A percentile compares a stretch with the other conserved stretches of the same genome.
These are phyloP conservation scores for Pelargonium cotyledonis DNA, from an alignment of 441 rosid genomes.

Conservation along the genomic window DNA sequence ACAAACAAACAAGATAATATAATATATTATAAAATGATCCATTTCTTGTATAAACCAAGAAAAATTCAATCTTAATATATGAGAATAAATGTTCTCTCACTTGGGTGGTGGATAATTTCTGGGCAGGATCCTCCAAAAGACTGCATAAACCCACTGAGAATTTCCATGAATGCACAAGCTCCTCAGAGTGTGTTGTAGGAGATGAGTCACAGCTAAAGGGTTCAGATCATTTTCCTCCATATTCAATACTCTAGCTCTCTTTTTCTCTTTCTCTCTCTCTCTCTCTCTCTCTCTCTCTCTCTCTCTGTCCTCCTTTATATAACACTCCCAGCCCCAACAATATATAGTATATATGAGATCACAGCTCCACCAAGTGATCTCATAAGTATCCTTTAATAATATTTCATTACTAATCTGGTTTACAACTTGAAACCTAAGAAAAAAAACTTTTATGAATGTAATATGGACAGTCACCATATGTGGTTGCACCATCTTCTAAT, in stretches of 20 bases:
- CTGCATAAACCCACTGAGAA: conserved; percentile 98
- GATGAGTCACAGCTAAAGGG: conserved; percentile 84
- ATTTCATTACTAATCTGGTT: too few relatives aligned
- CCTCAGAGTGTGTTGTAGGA: conserved; percentile 92
- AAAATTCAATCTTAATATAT: conserved; percentile 7
- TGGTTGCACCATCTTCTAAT: too few relatives aligned
- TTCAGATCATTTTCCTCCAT: conserved; percentile 77
- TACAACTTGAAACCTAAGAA: too few relatives aligned
- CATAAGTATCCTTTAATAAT: too few relatives aligned
- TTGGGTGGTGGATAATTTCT: conserved; percentile 98
- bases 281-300: conserved; percentile 11
- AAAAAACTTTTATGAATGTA: too few relatives aligned
- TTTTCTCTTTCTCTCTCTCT: conserved; percentile 10
- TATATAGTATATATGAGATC: too few relatives aligned
- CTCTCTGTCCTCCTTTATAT: conserved; percentile 46
- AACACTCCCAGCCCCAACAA: too few relatives aligned
- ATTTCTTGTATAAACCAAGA: conserved; percentile 9
- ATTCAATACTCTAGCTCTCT: conserved; percentile 12
- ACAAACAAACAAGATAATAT: neutral
- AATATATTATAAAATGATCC: neutral
- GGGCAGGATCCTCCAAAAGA: conserved; percentile 97
- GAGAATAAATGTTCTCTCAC: conserved; percentile 37
- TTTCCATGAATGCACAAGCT: conserved; percentile 80
- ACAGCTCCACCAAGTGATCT: too few relatives aligned
- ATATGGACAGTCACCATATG: too few relatives aligned